phyloP scores from a whole-genome alignment of 225 moss, liverwort and hornwort species.

The Sphagnum contortum region DNA sequence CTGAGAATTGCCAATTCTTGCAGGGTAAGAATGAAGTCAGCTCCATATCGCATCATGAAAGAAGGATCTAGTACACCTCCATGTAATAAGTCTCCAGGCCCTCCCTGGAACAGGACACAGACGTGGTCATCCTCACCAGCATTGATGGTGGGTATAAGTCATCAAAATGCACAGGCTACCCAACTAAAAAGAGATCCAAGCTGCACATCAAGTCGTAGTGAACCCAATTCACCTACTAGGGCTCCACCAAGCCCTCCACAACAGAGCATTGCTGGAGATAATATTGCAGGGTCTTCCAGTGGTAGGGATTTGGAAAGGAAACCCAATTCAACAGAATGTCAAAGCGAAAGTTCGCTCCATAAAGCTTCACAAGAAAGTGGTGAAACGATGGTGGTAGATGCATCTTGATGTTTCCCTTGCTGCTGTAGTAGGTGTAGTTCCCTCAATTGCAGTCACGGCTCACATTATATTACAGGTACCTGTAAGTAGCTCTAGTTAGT shows the following conservation, averaged over 20 bases:
- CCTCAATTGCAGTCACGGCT: too few species aligned
- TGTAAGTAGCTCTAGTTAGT: too few species aligned
- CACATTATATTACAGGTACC: too few species aligned
- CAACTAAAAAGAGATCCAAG: conserved; percentile 8
- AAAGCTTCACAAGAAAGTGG: conserved; percentile 4
- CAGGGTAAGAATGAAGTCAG: conserved; percentile 16
- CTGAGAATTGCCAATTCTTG: neutral
- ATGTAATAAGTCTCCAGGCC: conserved; percentile 15
- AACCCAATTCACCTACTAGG: conserved; percentile 27
- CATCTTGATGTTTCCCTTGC: conserved; percentile 1
- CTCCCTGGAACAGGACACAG: conserved; percentile 10
- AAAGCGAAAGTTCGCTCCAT: conserved; percentile 8
- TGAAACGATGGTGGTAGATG: conserved; percentile 11
- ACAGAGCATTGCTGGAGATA: conserved; percentile 17
- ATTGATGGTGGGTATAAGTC: conserved; percentile 1
- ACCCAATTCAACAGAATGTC: conserved; percentile 8
- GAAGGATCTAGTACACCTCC: conserved; percentile 22
- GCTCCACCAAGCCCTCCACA: conserved; percentile 22
- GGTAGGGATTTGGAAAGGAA: conserved; percentile 9
- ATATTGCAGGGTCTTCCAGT: conserved; percentile 12
- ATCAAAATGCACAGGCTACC: conserved; percentile 10
- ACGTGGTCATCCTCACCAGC: conserved; percentile 19
- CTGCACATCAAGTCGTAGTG: conserved; percentile 16
- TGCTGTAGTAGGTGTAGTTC: neutral
- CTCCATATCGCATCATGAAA: conserved; percentile 17